Conservation (phyloP, 1,284 basidiomycete species). For the Calocybe gambosa region DNA sequence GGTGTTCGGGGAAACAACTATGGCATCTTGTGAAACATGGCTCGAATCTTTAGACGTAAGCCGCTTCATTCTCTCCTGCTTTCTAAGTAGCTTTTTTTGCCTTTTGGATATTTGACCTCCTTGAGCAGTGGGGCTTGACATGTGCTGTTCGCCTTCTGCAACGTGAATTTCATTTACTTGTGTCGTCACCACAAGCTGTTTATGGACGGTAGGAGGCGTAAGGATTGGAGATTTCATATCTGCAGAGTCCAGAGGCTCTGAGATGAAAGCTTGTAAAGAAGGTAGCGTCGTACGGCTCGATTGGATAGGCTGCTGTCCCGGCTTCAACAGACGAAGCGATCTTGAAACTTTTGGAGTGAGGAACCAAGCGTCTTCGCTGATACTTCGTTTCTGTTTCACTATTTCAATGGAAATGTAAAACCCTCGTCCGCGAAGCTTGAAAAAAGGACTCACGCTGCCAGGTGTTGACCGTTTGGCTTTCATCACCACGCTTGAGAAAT, state of each 20-base stretch:
- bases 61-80: neutral
- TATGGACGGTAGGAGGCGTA: neutral
- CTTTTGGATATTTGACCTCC: neutral
- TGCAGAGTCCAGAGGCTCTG: neutral
- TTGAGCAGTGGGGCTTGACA: neutral
- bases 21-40: neutral
- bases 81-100: neutral
- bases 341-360: conserved; percentile 1
- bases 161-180: neutral
- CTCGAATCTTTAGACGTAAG: neutral
- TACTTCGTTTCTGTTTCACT: conserved; percentile 8
- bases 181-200: neutral
- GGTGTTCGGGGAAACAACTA: neutral
- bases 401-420: neutral
- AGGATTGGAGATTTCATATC: neutral
- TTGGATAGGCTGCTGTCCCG: neutral
- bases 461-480: conserved; percentile 26
- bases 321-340: neutral
- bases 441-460: conserved; percentile 30
- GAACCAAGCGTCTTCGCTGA: conserved; percentile 21
- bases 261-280: neutral
- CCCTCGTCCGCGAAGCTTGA: neutral
- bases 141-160: neutral
- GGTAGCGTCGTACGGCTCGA: neutral
- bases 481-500: conserved; percentile 22